Percentiles rank a stretch among this genome's conserved stretches.
These are phyloP conservation scores for Eremochloa ophiuroides DNA, from an alignment of 176 grass and related monocot genomes.

Conservation along the genomic window DNA sequence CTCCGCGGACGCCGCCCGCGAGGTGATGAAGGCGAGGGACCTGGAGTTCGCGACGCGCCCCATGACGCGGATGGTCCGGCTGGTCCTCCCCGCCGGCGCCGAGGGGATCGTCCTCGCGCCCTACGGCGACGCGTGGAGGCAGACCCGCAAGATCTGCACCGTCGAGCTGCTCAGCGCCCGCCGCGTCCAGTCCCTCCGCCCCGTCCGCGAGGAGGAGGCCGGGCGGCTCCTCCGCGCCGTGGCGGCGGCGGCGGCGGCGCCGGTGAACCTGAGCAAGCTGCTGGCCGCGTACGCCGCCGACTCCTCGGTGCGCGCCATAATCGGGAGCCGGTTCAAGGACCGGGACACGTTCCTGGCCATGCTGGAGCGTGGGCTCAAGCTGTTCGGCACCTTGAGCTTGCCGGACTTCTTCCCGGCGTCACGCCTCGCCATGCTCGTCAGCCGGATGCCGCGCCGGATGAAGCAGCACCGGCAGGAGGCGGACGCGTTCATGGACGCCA, in stretches of 20 bases:
- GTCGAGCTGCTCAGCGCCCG: constrained; percentile 23
- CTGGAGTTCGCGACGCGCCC: constrained; percentile 23
- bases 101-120: constrained; percentile 25
- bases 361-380: constrained; percentile 4
- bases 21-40: background rate
- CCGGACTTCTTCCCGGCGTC: constrained; percentile 34
- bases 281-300: constrained; percentile 5
- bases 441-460: constrained; percentile 5
- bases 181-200: constrained; percentile 11
- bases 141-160: constrained; percentile 17
- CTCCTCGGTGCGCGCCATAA: constrained; percentile 19
- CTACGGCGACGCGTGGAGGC: constrained; percentile 12
- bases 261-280: constrained; percentile 20
- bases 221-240: background rate
- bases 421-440: constrained; percentile 22
- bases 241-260: background rate
- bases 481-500: constrained; percentile 18
- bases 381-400: background rate
- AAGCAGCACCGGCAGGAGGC: background rate
- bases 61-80: background rate
- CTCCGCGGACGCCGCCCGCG: background rate
- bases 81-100: background rate
- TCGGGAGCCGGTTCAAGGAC: constrained; percentile 25
- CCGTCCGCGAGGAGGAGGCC: constrained; percentile 27
- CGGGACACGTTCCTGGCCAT: constrained; percentile 7